Evolutionary conservation across 108 stramenopile species (phyloP).

Genomic region (Nannochloropsis salina): DNA sequence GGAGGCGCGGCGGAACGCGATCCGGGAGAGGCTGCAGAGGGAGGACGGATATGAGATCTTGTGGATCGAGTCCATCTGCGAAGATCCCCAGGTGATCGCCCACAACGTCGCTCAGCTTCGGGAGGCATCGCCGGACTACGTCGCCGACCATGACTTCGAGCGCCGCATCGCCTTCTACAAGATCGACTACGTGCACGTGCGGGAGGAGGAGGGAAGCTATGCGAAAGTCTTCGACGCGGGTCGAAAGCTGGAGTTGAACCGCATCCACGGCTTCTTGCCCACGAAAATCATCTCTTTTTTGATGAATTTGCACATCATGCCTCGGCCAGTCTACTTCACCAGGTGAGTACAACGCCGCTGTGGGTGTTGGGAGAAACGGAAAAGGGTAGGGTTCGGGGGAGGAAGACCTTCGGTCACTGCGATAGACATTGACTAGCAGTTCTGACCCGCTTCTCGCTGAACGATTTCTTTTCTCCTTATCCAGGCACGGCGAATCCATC

Average conservation of each 20-base stretch:
- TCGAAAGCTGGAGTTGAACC: constrained; percentile 61
- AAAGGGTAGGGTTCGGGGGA: background rate
- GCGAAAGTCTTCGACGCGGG: constrained; percentile 84
- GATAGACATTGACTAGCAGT: no score
- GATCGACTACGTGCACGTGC: constrained; percentile 72
- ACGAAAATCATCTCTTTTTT: constrained; percentile 50
- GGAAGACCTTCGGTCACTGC: no score
- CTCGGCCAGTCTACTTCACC: constrained; percentile 70
- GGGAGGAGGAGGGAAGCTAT: constrained; percentile 41
- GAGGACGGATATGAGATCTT: constrained; percentile 64
- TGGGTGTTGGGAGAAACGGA: background rate
- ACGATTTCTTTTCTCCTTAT: background rate
- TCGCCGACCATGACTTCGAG: constrained; percentile 11
- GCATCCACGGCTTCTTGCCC: constrained; percentile 51
- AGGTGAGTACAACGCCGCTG: background rate
- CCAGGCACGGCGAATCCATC: constrained; percentile 92
- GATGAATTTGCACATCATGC: constrained; percentile 56
- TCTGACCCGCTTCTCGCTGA: no score
- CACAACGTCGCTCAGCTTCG: background rate
- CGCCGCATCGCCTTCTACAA: constrained; percentile 50
- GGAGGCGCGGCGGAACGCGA: constrained; percentile 58
- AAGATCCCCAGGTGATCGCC: constrained; percentile 63
- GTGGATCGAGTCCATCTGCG: constrained; percentile 82
- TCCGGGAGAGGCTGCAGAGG: constrained; percentile 38
- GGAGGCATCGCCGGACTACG: background rate